Evolutionary conservation across 1,139 yeast genomes (phyloP).

Genomic region (Kazachstania sp.): DNA sequence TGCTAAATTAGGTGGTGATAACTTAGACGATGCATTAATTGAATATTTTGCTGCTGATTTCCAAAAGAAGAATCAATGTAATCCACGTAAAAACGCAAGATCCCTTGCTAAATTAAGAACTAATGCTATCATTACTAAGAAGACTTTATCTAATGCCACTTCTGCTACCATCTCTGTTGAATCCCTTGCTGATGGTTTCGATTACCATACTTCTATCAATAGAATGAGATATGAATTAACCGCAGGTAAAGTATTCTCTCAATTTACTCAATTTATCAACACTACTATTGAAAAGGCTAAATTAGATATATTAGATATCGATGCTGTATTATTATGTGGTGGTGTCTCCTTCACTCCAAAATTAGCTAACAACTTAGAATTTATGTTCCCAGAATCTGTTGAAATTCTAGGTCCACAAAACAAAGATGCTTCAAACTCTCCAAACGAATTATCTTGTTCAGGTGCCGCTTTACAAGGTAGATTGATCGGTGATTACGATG

Average conservation of each 20-base stretch:
- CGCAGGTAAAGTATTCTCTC: conserved; percentile 67
- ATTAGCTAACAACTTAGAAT: conserved; percentile 65
- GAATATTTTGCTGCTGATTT: conserved; percentile 90
- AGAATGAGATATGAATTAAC: conserved; percentile 89
- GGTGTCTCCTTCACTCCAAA: conserved; percentile 92
- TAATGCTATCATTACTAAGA: conserved; percentile 79
- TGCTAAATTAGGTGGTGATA: conserved; percentile 77
- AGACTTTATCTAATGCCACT: conserved; percentile 85
- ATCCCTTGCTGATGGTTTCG: conserved; percentile 88
- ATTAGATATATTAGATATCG: conserved; percentile 75
- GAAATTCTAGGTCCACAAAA: conserved; percentile 71
- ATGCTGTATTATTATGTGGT: conserved; percentile 87
- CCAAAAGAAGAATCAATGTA: conserved; percentile 73
- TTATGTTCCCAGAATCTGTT: conserved; percentile 75
- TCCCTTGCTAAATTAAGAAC: conserved; percentile 82
- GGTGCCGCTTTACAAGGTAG: conserved; percentile 98
- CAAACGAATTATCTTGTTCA: conserved; percentile 82
- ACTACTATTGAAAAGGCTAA: conserved; percentile 72
- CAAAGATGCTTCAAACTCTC: conserved; percentile 64
- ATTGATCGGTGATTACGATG: conserved; percentile 69
- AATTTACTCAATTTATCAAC: conserved; percentile 72
- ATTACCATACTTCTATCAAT: conserved; percentile 86
- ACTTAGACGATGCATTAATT: conserved; percentile 69
- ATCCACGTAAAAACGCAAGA: conserved; percentile 75
- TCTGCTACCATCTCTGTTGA: conserved; percentile 90